phyloP scores from a whole-genome alignment of 257 asterid genomes.

The Ajuga chamaepitys region DNA sequence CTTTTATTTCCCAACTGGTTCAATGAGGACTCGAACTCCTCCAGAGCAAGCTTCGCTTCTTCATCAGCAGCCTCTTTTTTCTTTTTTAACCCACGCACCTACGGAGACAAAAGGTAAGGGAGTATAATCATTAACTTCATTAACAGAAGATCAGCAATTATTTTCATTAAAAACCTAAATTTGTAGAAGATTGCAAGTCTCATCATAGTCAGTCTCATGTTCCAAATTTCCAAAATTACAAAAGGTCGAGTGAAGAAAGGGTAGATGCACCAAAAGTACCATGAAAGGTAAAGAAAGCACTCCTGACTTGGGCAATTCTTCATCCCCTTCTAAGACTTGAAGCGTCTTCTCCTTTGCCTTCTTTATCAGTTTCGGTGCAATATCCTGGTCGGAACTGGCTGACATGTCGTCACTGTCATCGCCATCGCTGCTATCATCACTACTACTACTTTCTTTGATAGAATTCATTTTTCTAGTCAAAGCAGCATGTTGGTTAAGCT shows the following conservation, averaged over 20 bases:
- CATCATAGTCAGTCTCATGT: background rate
- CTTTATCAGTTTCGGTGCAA: constrained; percentile 34
- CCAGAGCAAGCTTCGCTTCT: constrained; percentile 72
- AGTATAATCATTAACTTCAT: background rate
- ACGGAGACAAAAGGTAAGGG: constrained; percentile 3
- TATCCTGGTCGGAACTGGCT: constrained; percentile 48
- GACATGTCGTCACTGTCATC: constrained; percentile 56
- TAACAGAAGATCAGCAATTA: background rate
- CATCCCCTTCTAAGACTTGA: constrained; percentile 53
- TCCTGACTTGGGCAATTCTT: constrained; percentile 69
- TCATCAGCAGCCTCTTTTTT: constrained; percentile 69
- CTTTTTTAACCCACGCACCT: constrained; percentile 71
- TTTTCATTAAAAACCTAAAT: background rate
- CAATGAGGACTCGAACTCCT: constrained; percentile 66
- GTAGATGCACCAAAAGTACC: constrained; percentile 40
- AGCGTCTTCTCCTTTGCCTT: constrained; percentile 74
- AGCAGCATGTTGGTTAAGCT: constrained; percentile 68
- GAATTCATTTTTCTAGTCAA: constrained; percentile 81
- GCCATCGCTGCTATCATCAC: constrained; percentile 76
- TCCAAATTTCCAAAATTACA: background rate
- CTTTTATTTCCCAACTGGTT: constrained; percentile 44
- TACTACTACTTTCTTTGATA: constrained; percentile 59
- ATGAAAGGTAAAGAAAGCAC: constrained; percentile 88
- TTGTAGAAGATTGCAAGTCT: background rate
- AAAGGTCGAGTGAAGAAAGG: background rate